Evolutionary conservation across 2,329 filamentous ascomycete species (phyloP).

Genomic region (Peltaster fructicola): DNA sequence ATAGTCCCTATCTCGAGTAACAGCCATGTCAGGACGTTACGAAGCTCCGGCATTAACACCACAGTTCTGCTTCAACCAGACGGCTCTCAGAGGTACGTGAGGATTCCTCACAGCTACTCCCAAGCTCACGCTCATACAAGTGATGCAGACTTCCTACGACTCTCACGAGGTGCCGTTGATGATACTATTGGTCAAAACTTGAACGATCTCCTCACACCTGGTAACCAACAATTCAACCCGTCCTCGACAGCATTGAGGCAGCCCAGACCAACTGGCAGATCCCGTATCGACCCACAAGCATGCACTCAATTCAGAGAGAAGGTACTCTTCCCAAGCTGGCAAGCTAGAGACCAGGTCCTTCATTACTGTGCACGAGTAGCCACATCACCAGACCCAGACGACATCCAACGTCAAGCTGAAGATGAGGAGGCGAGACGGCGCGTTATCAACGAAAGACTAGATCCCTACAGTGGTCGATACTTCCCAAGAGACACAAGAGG

Average conservation of each 20-base stretch:
- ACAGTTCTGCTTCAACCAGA: constrained; percentile 35
- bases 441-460: constrained; percentile 70
- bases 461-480: constrained; percentile 77
- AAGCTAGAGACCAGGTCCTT: constrained; percentile 62
- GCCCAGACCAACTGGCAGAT: constrained; percentile 29
- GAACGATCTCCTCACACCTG: constrained; percentile 70
- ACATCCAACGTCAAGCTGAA: constrained; percentile 50
- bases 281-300: constrained; percentile 40
- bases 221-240: constrained; percentile 58
- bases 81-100: constrained; percentile 28
- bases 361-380: constrained; percentile 82
- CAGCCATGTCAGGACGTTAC: constrained; percentile 25
- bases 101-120: background rate
- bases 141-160: constrained; percentile 63
- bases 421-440: constrained; percentile 51
- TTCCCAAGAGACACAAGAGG: constrained; percentile 66
- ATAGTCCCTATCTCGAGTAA: background rate
- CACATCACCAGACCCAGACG: constrained; percentile 68
- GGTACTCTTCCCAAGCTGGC: constrained; percentile 79
- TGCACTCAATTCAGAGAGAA: constrained; percentile 59
- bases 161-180: constrained; percentile 72
- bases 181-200: constrained; percentile 88
- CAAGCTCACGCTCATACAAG: constrained; percentile 17
- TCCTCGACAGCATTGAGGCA: constrained; percentile 51
- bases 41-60: constrained; percentile 28